Conservation (phyloP, 2,329 filamentous ascomycete genomes). For the Fulvia fulva region DNA sequence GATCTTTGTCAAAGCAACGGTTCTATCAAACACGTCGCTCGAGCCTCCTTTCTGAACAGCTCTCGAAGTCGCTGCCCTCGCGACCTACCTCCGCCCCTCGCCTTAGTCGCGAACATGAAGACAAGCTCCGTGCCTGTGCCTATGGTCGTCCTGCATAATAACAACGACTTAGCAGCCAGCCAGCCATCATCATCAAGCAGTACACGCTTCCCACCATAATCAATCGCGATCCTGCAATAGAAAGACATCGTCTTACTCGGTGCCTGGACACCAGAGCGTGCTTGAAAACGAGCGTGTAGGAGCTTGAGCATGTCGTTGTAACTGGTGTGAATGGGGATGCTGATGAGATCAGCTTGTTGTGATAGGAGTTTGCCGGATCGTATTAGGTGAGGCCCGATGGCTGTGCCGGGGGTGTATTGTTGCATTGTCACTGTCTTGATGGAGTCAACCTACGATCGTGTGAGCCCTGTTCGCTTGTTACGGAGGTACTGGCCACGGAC, state of each 20-base stretch:
- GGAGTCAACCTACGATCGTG: not conserved
- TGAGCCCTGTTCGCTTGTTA: not conserved
- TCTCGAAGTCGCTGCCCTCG: not conserved
- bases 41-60: not conserved
- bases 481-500: not conserved
- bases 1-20: not conserved
- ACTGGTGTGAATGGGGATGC: not conserved
- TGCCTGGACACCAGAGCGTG: not conserved
- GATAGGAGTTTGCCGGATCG: not conserved
- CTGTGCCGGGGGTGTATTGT: not conserved
- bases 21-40: not conserved
- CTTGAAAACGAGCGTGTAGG: not conserved
- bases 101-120: not conserved
- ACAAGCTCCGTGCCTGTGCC: not conserved
- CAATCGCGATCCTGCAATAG: not conserved
- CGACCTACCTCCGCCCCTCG: not conserved
- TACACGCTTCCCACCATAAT: not conserved
- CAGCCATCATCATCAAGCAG: not conserved
- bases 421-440: not conserved
- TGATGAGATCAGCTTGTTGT: constrained; percentile 2
- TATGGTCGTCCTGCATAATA: not conserved
- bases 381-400: not conserved
- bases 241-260: not conserved
- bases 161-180: not conserved
- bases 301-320: not conserved